Evolutionary conservation across 2,329 filamentous ascomycete species (phyloP), one percentile per base, ranked within the genome.

Genomic region (Penicillium sp.): DNA sequence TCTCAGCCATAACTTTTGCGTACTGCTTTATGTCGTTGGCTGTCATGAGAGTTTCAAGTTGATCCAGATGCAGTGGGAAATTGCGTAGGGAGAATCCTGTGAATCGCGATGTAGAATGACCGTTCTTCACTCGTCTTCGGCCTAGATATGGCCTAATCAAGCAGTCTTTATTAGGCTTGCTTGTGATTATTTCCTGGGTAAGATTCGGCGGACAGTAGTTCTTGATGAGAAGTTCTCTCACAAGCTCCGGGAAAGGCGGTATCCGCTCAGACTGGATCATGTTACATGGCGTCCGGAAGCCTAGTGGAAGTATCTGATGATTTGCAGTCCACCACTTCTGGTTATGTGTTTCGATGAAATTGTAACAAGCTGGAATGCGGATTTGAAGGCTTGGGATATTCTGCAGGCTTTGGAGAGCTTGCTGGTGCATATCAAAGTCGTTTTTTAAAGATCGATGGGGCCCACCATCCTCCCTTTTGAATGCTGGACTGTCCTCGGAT

Each of bases 71-170:
- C 0, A 85, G 71, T 0, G 77, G 78, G 21, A 77, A 80, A 54
- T 86, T 85, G 1, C 79, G 74, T 0, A 85, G 66, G 6, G 69
- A 73, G 49, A 77, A 75, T 3, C 58, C 63, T 3, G 51, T 61
- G 37, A 68, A 71, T 22, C 59, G 51, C 0, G 69, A 71, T 1
- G 35, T 44, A 14, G 33, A 52, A 10, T 19, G 8, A 16, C 55
- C n/a, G 11, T 39, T 50, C n/a, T 55, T 49, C 1, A 26, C 62
- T 8, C 69, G 61, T 33, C 67, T 59, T 22, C 75, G 72, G 7
- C 82, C 82, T 0, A 85, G 66, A 49, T 84, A 84, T 0, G 76
- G 73, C 1, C 82, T 76, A 11, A 82, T 66, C 0, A 85, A 68
- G 48, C 81, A 85, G 55, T 81, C 77, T n/a, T 74, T 60, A 49